Conservation (phyloP, 495 filamentous ascomycete genomes). For the Lepidopterella palustris region DNA sequence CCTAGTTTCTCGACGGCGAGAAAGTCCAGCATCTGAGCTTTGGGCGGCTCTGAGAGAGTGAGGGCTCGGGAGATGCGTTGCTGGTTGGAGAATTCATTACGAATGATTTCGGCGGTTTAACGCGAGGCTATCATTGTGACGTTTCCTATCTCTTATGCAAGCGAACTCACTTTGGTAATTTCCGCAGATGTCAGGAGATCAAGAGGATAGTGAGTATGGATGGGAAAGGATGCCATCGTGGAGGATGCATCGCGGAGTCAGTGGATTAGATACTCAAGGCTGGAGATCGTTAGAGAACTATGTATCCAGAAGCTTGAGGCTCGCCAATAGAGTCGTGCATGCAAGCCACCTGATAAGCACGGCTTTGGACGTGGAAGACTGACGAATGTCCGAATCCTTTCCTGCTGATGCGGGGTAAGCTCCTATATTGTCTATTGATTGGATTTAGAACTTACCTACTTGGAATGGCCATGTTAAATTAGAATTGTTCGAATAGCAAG, state of each 20-base stretch:
- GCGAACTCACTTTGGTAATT: conserved; percentile 7
- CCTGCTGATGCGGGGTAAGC: neutral
- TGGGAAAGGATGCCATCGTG: neutral
- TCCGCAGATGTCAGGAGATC: conserved; percentile 13
- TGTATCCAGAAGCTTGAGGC: neutral
- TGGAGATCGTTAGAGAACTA: neutral
- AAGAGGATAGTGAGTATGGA: conserved; percentile 3
- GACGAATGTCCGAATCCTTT: neutral
- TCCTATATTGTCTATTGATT: no score
- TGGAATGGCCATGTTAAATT: neutral
- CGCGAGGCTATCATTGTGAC: neutral
- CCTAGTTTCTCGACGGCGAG: neutral
- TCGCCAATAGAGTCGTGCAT: neutral
- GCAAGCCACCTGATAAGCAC: neutral
- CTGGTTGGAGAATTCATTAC: neutral
- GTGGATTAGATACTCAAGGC: neutral
- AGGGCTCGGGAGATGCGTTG: conserved; percentile 10
- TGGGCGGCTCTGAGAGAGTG: conserved; percentile 15
- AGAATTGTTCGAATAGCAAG: neutral
- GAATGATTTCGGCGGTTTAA: conserved; percentile 7
- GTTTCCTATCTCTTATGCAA: neutral
- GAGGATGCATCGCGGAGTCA: neutral
- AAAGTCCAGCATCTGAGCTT: conserved; percentile 8
- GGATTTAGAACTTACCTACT: no score
- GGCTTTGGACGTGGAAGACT: neutral